phyloP scores from a whole-genome alignment of 2,329 filamentous ascomycete genomes.

The Colletotrichum plurivorum region DNA sequence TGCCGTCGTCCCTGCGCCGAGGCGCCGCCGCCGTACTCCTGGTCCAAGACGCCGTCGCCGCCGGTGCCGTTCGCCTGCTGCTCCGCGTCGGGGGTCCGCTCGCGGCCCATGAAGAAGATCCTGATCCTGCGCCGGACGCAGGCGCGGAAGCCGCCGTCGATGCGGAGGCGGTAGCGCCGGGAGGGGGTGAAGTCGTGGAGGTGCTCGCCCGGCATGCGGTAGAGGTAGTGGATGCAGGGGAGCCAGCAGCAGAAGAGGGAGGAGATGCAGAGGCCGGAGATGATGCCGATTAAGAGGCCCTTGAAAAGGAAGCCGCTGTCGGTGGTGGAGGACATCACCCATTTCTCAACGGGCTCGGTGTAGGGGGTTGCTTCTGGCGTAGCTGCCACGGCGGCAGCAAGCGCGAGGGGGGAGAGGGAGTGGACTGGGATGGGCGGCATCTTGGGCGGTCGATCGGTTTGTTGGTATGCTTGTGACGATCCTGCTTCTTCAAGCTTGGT shows the following conservation, averaged over 20 bases:
- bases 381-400: neutral
- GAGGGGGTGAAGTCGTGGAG: conserved; percentile 16
- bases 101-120: conserved; percentile 14
- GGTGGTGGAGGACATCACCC: conserved; percentile 13
- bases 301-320: conserved; percentile 25
- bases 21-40: neutral
- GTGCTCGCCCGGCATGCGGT: conserved; percentile 11
- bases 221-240: conserved; percentile 30
- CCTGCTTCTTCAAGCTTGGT: too few relatives aligned
- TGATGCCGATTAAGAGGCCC: conserved; percentile 39
- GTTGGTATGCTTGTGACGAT: too few relatives aligned
- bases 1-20: neutral
- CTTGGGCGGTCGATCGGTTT: too few relatives aligned
- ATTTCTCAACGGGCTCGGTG: conserved; percentile 12
- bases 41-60: neutral
- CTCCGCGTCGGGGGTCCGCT: conserved; percentile 3
- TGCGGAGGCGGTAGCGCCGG: neutral
- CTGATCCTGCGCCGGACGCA: conserved; percentile 2
- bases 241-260: conserved; percentile 42
- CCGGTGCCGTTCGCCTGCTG: neutral
- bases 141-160: conserved; percentile 7
- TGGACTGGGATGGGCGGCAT: too few relatives aligned
- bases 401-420: too few relatives aligned
- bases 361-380: neutral
- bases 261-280: conserved; percentile 39